Percentiles rank a stretch among this genome's conserved stretches.
Conservation (phyloP, 2,329 filamentous ascomycete species). For the Penicillium olsonii region DNA sequence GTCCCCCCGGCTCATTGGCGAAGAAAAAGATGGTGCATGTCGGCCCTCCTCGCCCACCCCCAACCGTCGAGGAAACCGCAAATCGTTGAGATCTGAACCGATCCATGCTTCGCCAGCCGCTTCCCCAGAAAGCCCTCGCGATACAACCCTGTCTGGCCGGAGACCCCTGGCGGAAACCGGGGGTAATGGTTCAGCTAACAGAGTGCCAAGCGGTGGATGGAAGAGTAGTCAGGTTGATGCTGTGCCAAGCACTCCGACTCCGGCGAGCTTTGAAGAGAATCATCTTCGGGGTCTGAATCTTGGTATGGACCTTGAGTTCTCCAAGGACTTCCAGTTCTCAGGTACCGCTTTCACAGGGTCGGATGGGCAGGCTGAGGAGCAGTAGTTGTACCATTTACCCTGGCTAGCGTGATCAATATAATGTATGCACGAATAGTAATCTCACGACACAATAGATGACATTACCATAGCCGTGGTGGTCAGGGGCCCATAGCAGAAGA, state of each 20-base stretch:
- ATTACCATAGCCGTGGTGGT: no score
- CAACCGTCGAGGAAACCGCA: conserved; percentile 29
- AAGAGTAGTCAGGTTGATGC: conserved; percentile 12
- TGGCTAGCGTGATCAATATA: no score
- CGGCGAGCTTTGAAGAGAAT: conserved; percentile 19
- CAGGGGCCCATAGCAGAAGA: no score
- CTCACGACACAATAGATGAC: no score
- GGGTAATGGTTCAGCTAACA: conserved; percentile 29
- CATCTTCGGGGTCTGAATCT: conserved; percentile 32
- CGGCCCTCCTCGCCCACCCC: no score
- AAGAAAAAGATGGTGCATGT: conserved; percentile 19
- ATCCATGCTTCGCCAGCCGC: conserved; percentile 2
- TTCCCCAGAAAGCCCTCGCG: conserved; percentile 9
- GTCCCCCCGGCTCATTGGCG: conserved; percentile 17
- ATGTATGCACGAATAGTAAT: no score
- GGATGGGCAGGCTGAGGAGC: conserved; percentile 14
- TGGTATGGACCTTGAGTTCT: conserved; percentile 38
- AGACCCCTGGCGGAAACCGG: conserved; percentile 27
- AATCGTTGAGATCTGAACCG: conserved; percentile 15
- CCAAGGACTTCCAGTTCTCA: conserved; percentile 38
- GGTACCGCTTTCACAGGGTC: conserved; percentile 32
- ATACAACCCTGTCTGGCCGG: conserved; percentile 12
- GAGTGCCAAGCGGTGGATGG: conserved; percentile 14
- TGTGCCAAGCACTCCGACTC: conserved; percentile 12
- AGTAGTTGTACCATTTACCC: no score